Evolutionary conservation across 2,329 filamentous ascomycete species (phyloP).

Genomic region (Dactylellina sp.): DNA sequence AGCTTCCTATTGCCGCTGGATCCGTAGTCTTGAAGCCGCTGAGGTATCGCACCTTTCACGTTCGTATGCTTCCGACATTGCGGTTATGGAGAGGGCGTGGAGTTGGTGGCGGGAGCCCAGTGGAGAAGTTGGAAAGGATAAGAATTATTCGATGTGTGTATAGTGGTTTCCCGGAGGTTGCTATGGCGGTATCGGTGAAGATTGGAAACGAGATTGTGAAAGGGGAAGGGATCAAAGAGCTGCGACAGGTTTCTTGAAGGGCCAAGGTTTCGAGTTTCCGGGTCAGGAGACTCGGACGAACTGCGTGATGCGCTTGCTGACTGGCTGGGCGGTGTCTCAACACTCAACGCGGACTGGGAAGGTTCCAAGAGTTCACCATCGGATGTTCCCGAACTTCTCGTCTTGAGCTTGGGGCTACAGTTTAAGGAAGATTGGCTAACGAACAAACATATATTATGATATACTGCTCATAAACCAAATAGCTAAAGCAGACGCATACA

Average conservation of each 20-base stretch:
- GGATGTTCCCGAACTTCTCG: too few species aligned
- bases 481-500: not conserved
- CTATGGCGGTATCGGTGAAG: not conserved
- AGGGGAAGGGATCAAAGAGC: slow-evolving; percentile 23
- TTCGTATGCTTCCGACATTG: slow-evolving; percentile 71
- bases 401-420: too few species aligned
- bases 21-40: slow-evolving; percentile 21
- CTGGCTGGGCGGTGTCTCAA: not conserved
- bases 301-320: slow-evolving; percentile 26
- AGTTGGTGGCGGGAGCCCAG: not conserved
- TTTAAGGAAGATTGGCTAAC: too few species aligned
- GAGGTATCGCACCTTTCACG: slow-evolving; percentile 68
- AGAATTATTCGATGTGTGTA: not conserved
- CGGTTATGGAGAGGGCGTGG: slow-evolving; percentile 45
- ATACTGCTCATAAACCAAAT: not conserved
- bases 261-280: slow-evolving; percentile 44
- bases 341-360: not conserved
- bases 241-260: slow-evolving; percentile 38
- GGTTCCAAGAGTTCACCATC: not conserved
- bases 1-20: slow-evolving; percentile 1
- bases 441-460: not conserved
- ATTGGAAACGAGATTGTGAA: slow-evolving; percentile 12
- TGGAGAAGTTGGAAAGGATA: slow-evolving; percentile 7
- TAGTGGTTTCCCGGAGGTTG: not conserved
- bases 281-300: slow-evolving; percentile 31